These are phyloP conservation scores for Zymoseptoria crescenta DNA, from an alignment of 2,329 filamentous ascomycete genomes.

Conservation along the genomic window DNA sequence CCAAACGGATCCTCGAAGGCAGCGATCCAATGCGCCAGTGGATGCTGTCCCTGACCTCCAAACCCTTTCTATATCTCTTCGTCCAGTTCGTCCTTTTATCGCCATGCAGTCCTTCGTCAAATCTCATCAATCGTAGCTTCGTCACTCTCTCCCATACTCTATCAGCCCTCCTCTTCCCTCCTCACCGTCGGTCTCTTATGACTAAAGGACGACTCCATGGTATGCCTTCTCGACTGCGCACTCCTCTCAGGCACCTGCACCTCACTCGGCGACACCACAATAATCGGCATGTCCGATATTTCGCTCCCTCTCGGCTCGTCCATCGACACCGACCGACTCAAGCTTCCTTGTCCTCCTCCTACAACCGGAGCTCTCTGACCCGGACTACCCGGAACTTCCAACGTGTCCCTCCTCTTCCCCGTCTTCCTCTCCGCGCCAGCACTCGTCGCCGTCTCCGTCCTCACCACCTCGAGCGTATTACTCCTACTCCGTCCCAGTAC, in stretches of 20 bases:
- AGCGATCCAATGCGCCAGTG: not conserved
- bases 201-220: not conserved
- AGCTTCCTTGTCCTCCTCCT: not conserved
- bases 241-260: not conserved
- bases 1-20: too few species aligned
- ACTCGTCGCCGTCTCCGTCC: not conserved
- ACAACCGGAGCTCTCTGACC: not conserved
- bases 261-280: constrained; percentile 39
- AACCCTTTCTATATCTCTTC: not conserved
- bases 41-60: not conserved
- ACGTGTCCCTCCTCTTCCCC: constrained; percentile 4
- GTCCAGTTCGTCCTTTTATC: not conserved
- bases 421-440: constrained; percentile 3
- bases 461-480: not conserved
- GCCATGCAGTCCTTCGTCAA: not conserved
- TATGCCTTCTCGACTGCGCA: not conserved
- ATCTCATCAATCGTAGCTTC: not conserved
- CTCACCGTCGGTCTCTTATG: not conserved
- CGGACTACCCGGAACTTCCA: constrained; percentile 6
- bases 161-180: not conserved
- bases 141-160: not conserved
- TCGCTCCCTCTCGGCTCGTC: not conserved
- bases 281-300: constrained; percentile 1
- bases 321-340: not conserved
- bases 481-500: not conserved